Base-by-base conservation (phyloP, 305 asterid species). In the Fraxinus greggii region DNA sequence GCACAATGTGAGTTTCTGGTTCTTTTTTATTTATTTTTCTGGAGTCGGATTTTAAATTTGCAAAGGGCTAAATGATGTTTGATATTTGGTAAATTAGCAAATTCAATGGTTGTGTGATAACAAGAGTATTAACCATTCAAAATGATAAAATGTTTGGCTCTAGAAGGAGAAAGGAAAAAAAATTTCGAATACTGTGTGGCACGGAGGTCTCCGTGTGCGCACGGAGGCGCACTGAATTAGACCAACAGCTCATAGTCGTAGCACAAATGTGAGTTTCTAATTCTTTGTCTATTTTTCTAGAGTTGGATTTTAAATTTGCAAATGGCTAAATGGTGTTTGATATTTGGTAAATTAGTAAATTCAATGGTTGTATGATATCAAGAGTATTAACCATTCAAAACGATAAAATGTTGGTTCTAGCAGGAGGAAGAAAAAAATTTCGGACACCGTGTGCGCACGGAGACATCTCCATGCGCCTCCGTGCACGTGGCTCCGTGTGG, bases 241-340 rank as follows among this genome's bases (percentile, higher is more conserved):
- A 78, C 81, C 88, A 17, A 76, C 87, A 9, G 81, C 88, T 56
- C 81, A 1, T 42, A 33, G 36, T 33, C 36, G 36, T 33, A 92
- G 98, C 63, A 90, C 95, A 61, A 87, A 85, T 87, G 98, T 92
- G 24, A 80, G 94, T 76, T 78, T 67, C 70, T 63, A 5, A 4
- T 31, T 33, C 36, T 3, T 65, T 24, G 32, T 56, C 19, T 54
- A 13, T 10, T 76, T 73, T 38, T 1, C 59, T 79, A 12, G 15
- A 40, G 7, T 48, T 7, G n/a, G 3, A 2, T 63, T 19, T 23
- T 4, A 19, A 56, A 73, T 32, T 17, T 15, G 59, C 13, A 21
- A 40, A 38, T 10, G 26, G 10, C 10, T 29, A 29, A 29, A 29
- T 40, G 19, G 48, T 24, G 8, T 23, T 19, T 75, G 19, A 45